These are phyloP conservation scores for Daldinia decipiens DNA, from an alignment of 495 filamentous ascomycete species.

Conservation along the genomic window DNA sequence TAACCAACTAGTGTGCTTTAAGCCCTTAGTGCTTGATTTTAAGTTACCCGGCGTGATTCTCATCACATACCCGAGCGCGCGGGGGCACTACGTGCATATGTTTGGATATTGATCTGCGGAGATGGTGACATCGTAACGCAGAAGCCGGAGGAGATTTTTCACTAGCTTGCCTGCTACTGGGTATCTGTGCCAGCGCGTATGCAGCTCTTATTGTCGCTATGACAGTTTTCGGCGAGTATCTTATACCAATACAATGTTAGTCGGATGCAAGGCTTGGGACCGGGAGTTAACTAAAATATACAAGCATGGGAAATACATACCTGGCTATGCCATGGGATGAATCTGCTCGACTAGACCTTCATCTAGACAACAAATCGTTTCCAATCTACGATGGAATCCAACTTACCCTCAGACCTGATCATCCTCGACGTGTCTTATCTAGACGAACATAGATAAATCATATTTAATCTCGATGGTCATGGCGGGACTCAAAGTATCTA, in stretches of 20 bases:
- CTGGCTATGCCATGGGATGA: neutral
- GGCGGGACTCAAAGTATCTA: conserved; percentile 9
- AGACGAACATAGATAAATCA: conserved; percentile 11
- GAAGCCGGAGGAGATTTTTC: conserved; percentile 29
- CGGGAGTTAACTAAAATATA: conserved; percentile 11
- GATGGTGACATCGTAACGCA: conserved; percentile 36
- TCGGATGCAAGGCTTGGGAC: conserved; percentile 15
- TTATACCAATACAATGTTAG: conserved; percentile 10
- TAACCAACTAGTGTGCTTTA: neutral
- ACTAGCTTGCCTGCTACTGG: conserved; percentile 23
- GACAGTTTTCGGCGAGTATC: conserved; percentile 23
- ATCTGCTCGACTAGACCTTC: neutral
- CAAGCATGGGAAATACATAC: conserved; percentile 16
- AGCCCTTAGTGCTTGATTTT: neutral
- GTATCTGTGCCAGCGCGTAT: conserved; percentile 22
- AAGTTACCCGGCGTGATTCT: conserved; percentile 1
- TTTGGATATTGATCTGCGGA: conserved; percentile 33
- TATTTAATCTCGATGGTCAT: conserved; percentile 23
- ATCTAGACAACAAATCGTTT: too few relatives aligned
- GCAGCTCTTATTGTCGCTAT: conserved; percentile 44
- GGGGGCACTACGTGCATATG: neutral
- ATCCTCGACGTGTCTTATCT: neutral
- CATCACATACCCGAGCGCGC: conserved; percentile 6
- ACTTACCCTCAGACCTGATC: neutral
- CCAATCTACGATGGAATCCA: neutral